Percentiles rank a stretch among this genome's conserved stretches.
Conservation (phyloP, 2,329 filamentous ascomycete genomes). For the Trichoderma asperellum region DNA sequence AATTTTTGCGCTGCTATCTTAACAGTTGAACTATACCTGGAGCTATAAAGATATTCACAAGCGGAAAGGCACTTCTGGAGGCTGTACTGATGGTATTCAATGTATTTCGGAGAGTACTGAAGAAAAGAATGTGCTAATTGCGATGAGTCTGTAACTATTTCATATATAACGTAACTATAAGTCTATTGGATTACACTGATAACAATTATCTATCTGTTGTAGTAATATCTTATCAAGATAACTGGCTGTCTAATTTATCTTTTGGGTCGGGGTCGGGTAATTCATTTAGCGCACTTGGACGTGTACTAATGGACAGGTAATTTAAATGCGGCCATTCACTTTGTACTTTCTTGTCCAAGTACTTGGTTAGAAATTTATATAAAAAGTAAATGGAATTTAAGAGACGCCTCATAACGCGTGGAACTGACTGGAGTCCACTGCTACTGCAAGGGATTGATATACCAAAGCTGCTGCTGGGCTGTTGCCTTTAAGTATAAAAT, state of each 20-base stretch:
- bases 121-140: neutral
- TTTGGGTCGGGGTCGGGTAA: too few relatives aligned
- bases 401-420: neutral
- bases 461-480: neutral
- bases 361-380: too few relatives aligned
- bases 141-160: neutral
- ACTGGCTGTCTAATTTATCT: too few relatives aligned
- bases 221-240: too few relatives aligned
- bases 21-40: neutral
- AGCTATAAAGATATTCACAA: neutral
- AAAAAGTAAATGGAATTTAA: neutral
- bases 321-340: too few relatives aligned
- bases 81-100: neutral
- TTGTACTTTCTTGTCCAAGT: too few relatives aligned
- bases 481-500: neutral
- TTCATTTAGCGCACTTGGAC: too few relatives aligned
- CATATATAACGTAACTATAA: neutral
- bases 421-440: neutral
- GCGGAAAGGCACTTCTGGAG: neutral
- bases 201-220: too few relatives aligned
- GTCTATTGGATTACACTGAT: neutral
- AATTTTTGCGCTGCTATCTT: neutral
- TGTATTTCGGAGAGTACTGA: neutral
- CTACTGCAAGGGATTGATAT: neutral
- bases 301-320: too few relatives aligned